Evolutionary conservation across 2,329 filamentous ascomycete genomes (phyloP), one percentile per base, ranked within the genome.

Genomic region (Pestalotiopsis sp.): DNA sequence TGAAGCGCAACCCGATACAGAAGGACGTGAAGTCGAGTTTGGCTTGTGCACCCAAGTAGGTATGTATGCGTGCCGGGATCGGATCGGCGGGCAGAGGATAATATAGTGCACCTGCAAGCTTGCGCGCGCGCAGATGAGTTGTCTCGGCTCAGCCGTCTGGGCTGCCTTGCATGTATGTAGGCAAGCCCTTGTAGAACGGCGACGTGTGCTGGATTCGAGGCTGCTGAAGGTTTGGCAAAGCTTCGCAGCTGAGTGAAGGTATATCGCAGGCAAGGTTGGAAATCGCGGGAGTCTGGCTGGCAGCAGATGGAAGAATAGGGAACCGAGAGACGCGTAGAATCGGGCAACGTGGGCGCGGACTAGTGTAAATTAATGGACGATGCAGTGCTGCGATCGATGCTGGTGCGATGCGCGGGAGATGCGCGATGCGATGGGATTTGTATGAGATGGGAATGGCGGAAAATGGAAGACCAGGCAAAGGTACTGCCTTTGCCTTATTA

Each of bases 311-410:
- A 64, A 23, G 52, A 23, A 36, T n/a, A 11, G 55, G 25, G 38
- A 60, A 27, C 52, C 25, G 23, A 27, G 17, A 20, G 14, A 23
- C 59, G 13, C 64, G 52, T 55, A 55, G 64, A 31, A 36, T 57
- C 64, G 64, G 52, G 64, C 27, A 49, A 59, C 52, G 52, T 41
- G 64, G 57, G 52, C 64, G 55, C 55, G 64, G 41, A 55, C 52
- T 57, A 59, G 52, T 27, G 64, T 52, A 67, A 27, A 14, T n/a
- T 52, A 27, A 58, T 65, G 36, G 58, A 64, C 4, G 62, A 60
- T 62, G 66, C 41, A 58, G 39, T 20, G 66, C 25, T 25, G 25
- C 27, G 27, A 27, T 27, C 66, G 11, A 67, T 31, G 3, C 38
- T 49, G 41, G 20, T 52, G 45, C 45, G 45, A 52, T 52, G 45